phyloP scores from a whole-genome alignment of 2,329 filamentous ascomycete genomes.

The Fusarium nelsonii region DNA sequence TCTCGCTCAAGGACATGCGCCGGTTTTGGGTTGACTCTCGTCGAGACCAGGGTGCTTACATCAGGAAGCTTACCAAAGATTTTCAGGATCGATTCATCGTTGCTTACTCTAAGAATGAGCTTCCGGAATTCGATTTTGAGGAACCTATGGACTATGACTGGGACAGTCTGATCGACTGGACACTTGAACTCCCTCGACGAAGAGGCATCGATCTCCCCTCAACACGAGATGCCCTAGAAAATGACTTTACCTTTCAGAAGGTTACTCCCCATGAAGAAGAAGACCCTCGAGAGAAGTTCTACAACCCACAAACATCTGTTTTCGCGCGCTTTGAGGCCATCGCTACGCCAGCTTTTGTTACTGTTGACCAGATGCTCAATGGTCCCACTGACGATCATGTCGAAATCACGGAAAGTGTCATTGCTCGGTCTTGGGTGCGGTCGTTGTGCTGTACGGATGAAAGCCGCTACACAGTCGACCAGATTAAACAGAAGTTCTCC shows the following conservation, averaged over 20 bases:
- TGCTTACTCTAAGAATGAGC: conserved; percentile 72
- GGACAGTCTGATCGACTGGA: conserved; percentile 75
- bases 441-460: conserved; percentile 68
- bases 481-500: conserved; percentile 64
- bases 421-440: conserved; percentile 71
- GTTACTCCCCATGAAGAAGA: conserved; percentile 51
- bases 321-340: conserved; percentile 69
- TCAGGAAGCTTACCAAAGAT: conserved; percentile 67
- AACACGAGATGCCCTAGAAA: conserved; percentile 59
- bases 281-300: conserved; percentile 70
- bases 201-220: conserved; percentile 63
- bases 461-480: conserved; percentile 61
- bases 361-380: conserved; percentile 33
- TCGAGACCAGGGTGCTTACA: conserved; percentile 63
- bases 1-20: conserved; percentile 64
- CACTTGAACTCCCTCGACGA: conserved; percentile 63
- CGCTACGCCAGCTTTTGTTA: conserved; percentile 60
- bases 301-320: conserved; percentile 64
- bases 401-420: conserved; percentile 51
- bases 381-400: conserved; percentile 1
- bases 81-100: conserved; percentile 75
- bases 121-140: conserved; percentile 73
- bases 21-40: conserved; percentile 67
- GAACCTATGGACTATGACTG: conserved; percentile 76
- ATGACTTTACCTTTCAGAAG: conserved; percentile 56